These are phyloP conservation scores for Sporothrix sp. DNA, from an alignment of 2,329 filamentous ascomycete species.

Conservation along the genomic window DNA sequence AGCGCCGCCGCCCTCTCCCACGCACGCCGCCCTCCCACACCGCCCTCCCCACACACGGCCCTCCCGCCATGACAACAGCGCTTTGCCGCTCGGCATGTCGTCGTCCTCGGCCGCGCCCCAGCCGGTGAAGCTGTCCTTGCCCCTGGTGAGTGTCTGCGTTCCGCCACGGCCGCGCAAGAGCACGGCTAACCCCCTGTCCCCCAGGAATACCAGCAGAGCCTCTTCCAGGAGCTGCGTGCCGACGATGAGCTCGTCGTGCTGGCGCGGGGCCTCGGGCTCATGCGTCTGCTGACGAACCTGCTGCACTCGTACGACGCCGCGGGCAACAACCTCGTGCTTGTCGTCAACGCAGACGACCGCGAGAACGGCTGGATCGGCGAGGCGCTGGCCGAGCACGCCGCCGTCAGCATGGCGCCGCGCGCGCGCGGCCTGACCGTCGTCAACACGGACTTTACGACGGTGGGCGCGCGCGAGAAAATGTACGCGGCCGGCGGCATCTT, in stretches of 20 bases:
- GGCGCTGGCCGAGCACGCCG: conserved; percentile 88
- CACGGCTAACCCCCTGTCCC: not conserved
- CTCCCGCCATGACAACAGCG: conserved; percentile 6
- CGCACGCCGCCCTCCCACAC: not conserved
- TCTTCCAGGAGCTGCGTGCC: conserved; percentile 80
- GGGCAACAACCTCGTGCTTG: conserved; percentile 81
- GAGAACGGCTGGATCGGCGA: conserved; percentile 98
- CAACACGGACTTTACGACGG: conserved; percentile 88
- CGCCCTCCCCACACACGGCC: not conserved
- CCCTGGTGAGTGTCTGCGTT: conserved; percentile 40
- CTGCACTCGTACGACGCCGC: conserved; percentile 94
- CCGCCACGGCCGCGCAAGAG: no score
- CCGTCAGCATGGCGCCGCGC: conserved; percentile 71
- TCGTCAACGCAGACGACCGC: conserved; percentile 81
- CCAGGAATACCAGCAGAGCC: conserved; percentile 83
- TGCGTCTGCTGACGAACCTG: conserved; percentile 89
- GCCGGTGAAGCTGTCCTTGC: conserved; percentile 73
- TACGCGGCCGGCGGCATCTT: conserved; percentile 85
- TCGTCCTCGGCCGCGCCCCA: conserved; percentile 42
- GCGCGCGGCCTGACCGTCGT: conserved; percentile 82
- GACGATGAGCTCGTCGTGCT: conserved; percentile 93
- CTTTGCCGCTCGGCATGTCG: conserved; percentile 35
- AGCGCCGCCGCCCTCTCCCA: no score
- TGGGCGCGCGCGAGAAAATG: conserved; percentile 80
- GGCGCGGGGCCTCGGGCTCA: conserved; percentile 81